Evolutionary conservation across 768 basidiomycete genomes (phyloP).

Genomic region (Amanita pseudoporphyria): DNA sequence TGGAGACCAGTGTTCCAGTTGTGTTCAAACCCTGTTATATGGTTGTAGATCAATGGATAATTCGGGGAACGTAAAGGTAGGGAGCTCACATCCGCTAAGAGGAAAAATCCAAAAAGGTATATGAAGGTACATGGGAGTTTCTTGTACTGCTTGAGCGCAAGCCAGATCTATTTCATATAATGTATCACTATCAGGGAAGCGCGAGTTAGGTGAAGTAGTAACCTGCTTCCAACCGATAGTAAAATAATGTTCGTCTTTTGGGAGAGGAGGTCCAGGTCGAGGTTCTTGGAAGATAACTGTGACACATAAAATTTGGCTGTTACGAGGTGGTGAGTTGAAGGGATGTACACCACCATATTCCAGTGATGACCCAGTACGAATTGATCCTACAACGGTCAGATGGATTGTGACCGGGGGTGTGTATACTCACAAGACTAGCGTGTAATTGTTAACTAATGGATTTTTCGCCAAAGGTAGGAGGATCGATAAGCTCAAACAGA

Average conservation of each 20-base stretch:
- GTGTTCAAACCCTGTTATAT: conserved; percentile 63
- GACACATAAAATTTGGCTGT: neutral
- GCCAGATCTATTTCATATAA: conserved; percentile 51
- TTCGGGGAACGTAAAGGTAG: neutral
- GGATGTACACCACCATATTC: conserved; percentile 81
- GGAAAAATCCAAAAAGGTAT: conserved; percentile 68
- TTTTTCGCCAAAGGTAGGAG: conserved; percentile 52
- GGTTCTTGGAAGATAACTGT: conserved; percentile 77
- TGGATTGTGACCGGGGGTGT: neutral
- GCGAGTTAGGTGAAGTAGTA: neutral
- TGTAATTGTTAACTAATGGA: conserved; percentile 65
- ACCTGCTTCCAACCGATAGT: conserved; percentile 86
- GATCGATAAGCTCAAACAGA: conserved; percentile 59
- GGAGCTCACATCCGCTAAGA: conserved; percentile 60
- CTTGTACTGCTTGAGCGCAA: conserved; percentile 64
- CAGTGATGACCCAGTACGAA: conserved; percentile 66
- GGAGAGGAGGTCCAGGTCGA: conserved; percentile 73
- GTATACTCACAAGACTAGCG: conserved; percentile 49
- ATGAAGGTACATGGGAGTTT: conserved; percentile 74
- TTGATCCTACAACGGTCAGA: conserved; percentile 38
- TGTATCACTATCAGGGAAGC: neutral
- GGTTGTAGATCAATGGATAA: neutral
- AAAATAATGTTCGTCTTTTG: conserved; percentile 66
- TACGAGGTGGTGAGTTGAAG: neutral
- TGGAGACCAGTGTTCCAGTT: conserved; percentile 62